Conservation (phyloP, 768 basidiomycete species). For the Trametes coccinea region DNA sequence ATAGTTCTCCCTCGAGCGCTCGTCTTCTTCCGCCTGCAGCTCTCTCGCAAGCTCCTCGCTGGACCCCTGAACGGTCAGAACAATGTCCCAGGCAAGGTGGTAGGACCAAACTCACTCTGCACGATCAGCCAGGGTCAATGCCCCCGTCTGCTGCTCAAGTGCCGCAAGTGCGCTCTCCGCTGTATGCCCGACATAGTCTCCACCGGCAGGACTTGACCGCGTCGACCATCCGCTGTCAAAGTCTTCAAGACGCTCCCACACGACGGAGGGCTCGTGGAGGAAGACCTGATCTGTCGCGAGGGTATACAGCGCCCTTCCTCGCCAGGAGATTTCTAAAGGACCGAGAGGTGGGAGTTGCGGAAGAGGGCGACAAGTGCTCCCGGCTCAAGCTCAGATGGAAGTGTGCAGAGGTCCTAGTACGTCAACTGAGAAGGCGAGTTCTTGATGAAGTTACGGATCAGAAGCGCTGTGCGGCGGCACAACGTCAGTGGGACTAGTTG, state of each 20-base stretch:
- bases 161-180: constrained; percentile 59
- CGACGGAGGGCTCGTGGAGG: constrained; percentile 70
- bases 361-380: constrained; percentile 80
- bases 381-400: constrained; percentile 50
- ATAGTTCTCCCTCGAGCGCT: constrained; percentile 34
- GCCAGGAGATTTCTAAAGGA: constrained; percentile 64
- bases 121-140: constrained; percentile 44
- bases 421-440: constrained; percentile 80
- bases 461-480: constrained; percentile 49
- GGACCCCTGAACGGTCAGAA: not conserved
- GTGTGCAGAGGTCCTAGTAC: constrained; percentile 82
- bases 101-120: constrained; percentile 56
- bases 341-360: constrained; percentile 87
- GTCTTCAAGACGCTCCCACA: constrained; percentile 92
- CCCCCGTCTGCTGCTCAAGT: constrained; percentile 46
- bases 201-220: constrained; percentile 66
- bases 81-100: constrained; percentile 9
- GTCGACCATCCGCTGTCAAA: constrained; percentile 76
- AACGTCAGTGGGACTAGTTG: not conserved
- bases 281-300: constrained; percentile 88
- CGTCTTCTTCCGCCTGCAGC: constrained; percentile 82
- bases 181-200: constrained; percentile 76
- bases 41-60: constrained; percentile 72
- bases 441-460: constrained; percentile 68
- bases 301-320: constrained; percentile 61